Base-by-base conservation (phyloP, 2,329 filamentous ascomycete species). In the Aciculosporium take region DNA sequence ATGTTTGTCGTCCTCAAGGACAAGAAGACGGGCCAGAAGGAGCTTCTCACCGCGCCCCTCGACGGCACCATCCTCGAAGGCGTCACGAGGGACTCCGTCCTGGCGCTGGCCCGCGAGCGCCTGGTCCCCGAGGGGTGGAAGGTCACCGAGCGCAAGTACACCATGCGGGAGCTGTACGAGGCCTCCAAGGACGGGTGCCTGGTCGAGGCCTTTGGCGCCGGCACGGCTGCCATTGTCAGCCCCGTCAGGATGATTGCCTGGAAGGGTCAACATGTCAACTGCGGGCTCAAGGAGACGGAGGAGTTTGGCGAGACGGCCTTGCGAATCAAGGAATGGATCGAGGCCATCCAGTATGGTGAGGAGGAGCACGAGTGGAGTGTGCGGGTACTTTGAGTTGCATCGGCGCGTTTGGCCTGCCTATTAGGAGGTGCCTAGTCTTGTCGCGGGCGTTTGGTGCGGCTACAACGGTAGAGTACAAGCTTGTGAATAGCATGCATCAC, bases 11-110 rank as follows among this genome's bases (percentile, higher is more conserved):
- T 83, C 32, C 65, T 96, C 53, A 79, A 78, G 66, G 79, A 93
- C 68, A 84, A 84, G 71, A 72, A 84, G 61, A 91, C 86, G 10
- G 91, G 89, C 7, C 75, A 88, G 66, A 89, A 88, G 57, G 88
- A 95, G 68, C 75, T 98, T 40, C 62, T 95, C 54, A 98, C 91
- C n/a, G 86, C 89, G 29, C 91, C 91, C 20, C 73, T 98, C 12
- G 91, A 98, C 60, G 91, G 91, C 39, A 98, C 89, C 24, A 98
- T 98, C 50, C 74, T 98, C 35, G 86, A 93, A 64, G 91, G 91
- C 53, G 87, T 98, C 6, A 95, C 88, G 9, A 73, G 91, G 51
- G 89, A 98, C 65, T 94, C 84, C 2, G 79, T 98, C 37, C 72
- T 98, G n/a, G 65, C 69, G 5, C 78, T 98, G 32, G 91, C 91